These are phyloP conservation scores for Platanus orientalis DNA, from an alignment of 164 flowering plant species.

Conservation along the genomic window DNA sequence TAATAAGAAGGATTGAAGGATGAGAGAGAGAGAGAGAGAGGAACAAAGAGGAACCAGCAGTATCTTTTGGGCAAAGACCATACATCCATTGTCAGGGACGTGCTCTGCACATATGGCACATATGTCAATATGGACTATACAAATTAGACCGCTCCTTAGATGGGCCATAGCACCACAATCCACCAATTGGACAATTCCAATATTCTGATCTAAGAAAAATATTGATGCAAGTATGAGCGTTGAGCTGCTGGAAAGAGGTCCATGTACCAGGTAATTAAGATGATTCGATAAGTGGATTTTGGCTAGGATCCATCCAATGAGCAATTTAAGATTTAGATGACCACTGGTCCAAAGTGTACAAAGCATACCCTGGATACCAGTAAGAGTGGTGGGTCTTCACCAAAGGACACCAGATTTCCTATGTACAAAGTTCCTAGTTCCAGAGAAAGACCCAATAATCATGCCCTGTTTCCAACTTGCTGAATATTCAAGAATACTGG, in stretches of 20 bases:
- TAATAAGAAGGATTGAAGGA: neutral
- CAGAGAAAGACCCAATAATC: slow-evolving; percentile 7
- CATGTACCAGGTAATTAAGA: neutral
- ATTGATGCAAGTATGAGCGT: neutral
- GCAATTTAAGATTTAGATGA: neutral
- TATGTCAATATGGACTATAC: neutral
- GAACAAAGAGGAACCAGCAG: neutral
- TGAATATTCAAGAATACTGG: slow-evolving; percentile 48
- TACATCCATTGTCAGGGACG: slow-evolving; percentile 1
- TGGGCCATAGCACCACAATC: neutral
- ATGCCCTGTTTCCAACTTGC: slow-evolving; percentile 56
- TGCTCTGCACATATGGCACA: slow-evolving; percentile 5
- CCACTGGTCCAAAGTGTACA: neutral
- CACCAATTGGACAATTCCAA: neutral
- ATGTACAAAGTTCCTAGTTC: neutral
- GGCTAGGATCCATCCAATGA: neutral
- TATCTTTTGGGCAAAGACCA: slow-evolving; percentile 4
- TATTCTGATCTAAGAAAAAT: neutral
- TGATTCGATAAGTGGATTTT: neutral
- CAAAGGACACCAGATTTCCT: slow-evolving; percentile 26
- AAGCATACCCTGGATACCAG: slow-evolving; percentile 2
- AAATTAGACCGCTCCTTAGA: neutral
- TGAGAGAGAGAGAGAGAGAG: slow-evolving; percentile 7
- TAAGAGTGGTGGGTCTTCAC: neutral
- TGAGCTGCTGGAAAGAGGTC: neutral